Percentiles rank a stretch among this genome's conserved stretches.
phyloP scores from a whole-genome alignment of 169 alveolate species.

The Cryptosporidium felis region DNA sequence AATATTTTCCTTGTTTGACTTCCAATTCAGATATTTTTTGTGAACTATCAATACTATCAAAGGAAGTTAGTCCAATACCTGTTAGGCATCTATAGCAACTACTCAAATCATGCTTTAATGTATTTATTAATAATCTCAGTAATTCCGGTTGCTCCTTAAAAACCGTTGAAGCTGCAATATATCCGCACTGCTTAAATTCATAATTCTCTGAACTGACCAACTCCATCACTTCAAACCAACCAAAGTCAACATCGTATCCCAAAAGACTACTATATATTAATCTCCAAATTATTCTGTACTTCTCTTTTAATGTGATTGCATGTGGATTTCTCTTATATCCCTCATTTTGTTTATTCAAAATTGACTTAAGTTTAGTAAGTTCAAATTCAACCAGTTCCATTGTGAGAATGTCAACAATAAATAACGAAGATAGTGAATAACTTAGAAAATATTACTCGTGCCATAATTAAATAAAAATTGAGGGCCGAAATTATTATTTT shows the following conservation, averaged over 20 bases:
- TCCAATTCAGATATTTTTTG: background rate
- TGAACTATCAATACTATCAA: slow-evolving; percentile 14
- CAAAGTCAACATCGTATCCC: slow-evolving; percentile 50
- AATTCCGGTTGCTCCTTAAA: background rate
- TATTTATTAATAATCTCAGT: slow-evolving; percentile 49
- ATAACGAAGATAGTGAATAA: no score
- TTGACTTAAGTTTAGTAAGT: background rate
- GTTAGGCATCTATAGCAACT: slow-evolving; percentile 4
- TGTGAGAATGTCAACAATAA: no score
- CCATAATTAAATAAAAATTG: no score
- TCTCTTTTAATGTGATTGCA: slow-evolving; percentile 28
- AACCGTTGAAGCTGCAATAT: slow-evolving; percentile 45
- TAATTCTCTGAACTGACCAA: slow-evolving; percentile 8
- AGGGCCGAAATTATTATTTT: no score
- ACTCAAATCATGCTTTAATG: slow-evolving; percentile 55
- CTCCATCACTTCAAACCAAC: slow-evolving; percentile 48
- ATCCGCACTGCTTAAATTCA: slow-evolving; percentile 38
- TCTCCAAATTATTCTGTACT: slow-evolving; percentile 42
- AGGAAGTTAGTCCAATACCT: background rate
- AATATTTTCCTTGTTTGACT: background rate
- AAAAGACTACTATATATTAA: background rate
- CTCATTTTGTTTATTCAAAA: background rate
- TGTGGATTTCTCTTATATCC: background rate
- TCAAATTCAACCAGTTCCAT: slow-evolving; percentile 29
- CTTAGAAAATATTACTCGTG: no score